Evolutionary conservation across 805 yeast genomes (phyloP), one percentile per base, ranked within the genome.

Genomic region (Wickerhamiella alocasiicola): DNA sequence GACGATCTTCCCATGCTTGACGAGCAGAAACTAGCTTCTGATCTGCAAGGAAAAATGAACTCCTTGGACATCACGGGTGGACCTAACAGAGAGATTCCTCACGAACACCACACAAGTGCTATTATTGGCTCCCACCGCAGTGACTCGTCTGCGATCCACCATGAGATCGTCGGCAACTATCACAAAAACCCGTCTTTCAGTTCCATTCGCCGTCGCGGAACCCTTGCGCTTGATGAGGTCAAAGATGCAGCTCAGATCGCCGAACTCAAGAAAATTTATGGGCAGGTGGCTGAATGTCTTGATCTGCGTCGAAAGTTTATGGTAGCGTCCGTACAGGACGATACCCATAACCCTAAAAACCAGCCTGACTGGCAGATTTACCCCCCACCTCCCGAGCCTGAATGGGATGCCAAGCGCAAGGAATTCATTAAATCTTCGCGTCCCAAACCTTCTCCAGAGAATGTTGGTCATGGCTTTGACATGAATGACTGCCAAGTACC

Each of bases 341-440:
- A 78, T 33, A 56, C 62, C 27, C 80, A 76, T 51, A 91, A 91
- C 59, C 98, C 98, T 2, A 85, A 88, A 56, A 88, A 93, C 60
- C 55, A 52, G 19, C 65, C 65, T 7, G 62, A 58, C 29, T 91
- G 97, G 97, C 56, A 56, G 12, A 76, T 91, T 37, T 88, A 87
- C 56, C 99, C 99, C 0, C 74, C 78, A 9, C 96, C 97, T 1
- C 98, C 98, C 11, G 76, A 76, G 49, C 96, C 98, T 3, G 76
- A 88, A 51, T 76, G 91, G 77, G 70, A 79, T 54, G 63, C 70
- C 5, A 69, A 63, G 13, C 66, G 74, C n/a, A 74, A 71, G 49
- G 71, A 73, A 44, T 72, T 71, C 40, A 44, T 39, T 31, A 36
- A 39, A 33, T 39, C 43, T 30, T 39, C 40, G 15, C 56, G 65